A percentile compares a stretch with the other conserved stretches of the same genome.
phyloP scores from a whole-genome alignment of 1,139 yeast genomes.

The Scheffersomyces illinoinensis region DNA sequence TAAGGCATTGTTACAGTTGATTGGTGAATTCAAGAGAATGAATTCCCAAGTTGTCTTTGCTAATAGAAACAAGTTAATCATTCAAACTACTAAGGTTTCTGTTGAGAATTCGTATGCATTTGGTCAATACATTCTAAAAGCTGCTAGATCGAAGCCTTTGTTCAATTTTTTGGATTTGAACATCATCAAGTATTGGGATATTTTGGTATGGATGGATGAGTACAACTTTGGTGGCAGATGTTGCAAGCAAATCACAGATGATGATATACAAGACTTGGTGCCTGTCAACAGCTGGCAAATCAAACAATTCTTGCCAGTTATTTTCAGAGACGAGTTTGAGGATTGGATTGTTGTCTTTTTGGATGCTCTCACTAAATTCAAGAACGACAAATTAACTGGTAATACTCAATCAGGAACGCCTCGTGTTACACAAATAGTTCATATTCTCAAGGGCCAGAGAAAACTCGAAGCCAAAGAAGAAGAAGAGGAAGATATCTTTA shows the following conservation, averaged over 20 bases:
- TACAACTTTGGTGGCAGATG: slow-evolving; percentile 85
- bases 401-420: slow-evolving; percentile 49
- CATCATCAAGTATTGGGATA: slow-evolving; percentile 84
- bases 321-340: slow-evolving; percentile 79
- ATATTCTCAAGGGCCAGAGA: slow-evolving; percentile 48
- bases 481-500: slow-evolving; percentile 31
- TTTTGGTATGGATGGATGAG: slow-evolving; percentile 92
- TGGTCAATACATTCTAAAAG: slow-evolving; percentile 82
- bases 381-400: slow-evolving; percentile 40
- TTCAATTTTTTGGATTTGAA: slow-evolving; percentile 79
- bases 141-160: slow-evolving; percentile 77
- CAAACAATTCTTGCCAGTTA: slow-evolving; percentile 67
- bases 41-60: slow-evolving; percentile 83
- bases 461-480: slow-evolving; percentile 31
- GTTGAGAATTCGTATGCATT: slow-evolving; percentile 92
- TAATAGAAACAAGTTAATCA: slow-evolving; percentile 69
- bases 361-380: slow-evolving; percentile 65
- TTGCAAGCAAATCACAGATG: slow-evolving; percentile 57
- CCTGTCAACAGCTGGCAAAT: slow-evolving; percentile 82
- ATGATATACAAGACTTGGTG: slow-evolving; percentile 56
- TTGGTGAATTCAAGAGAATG: slow-evolving; percentile 76
- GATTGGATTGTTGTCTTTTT: slow-evolving; percentile 83
- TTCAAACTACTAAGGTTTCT: slow-evolving; percentile 73
- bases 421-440: slow-evolving; percentile 66
- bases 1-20: slow-evolving; percentile 77